These are phyloP conservation scores for Schizochytrium sp. DNA, from an alignment of 108 stramenopile species.

Conservation along the genomic window DNA sequence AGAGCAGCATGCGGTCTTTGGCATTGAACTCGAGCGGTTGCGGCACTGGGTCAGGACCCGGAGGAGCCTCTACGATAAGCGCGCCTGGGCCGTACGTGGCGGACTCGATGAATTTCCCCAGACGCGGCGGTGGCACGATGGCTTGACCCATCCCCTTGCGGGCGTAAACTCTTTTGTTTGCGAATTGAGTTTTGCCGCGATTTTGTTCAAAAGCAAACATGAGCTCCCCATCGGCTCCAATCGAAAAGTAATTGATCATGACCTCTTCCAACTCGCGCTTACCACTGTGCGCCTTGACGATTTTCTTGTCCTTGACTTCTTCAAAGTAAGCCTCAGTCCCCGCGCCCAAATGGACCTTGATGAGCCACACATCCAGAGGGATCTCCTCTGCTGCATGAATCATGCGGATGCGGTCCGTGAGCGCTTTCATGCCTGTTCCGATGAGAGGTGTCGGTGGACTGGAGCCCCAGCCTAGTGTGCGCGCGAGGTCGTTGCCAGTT, in stretches of 20 bases:
- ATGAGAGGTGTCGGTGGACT: not conserved
- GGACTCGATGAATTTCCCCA: not conserved
- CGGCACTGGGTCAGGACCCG: not conserved
- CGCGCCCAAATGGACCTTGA: not conserved
- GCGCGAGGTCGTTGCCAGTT: slow-evolving; percentile 5
- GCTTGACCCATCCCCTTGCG: not conserved
- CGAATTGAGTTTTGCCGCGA: not conserved
- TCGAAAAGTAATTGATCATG: slow-evolving; percentile 13
- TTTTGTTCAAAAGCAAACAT: slow-evolving; percentile 12
- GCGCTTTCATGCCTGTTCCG: not conserved
- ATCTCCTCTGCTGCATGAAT: not conserved
- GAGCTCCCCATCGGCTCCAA: slow-evolving; percentile 4
- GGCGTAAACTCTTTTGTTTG: not conserved
- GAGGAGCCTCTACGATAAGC: not conserved
- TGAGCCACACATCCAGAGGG: not conserved
- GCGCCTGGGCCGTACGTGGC: not conserved
- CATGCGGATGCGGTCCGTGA: not conserved
- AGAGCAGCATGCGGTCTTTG: not conserved
- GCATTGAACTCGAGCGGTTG: not conserved
- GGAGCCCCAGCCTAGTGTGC: not conserved
- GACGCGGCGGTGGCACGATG: not conserved
- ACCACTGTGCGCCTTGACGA: not conserved
- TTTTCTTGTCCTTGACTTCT: not conserved
- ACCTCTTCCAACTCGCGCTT: not conserved
- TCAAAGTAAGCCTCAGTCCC: not conserved